Evolutionary conservation across 75 land plant genomes (phyloP), one percentile per base, ranked within the genome.

Genomic region (Pinus taeda): DNA sequence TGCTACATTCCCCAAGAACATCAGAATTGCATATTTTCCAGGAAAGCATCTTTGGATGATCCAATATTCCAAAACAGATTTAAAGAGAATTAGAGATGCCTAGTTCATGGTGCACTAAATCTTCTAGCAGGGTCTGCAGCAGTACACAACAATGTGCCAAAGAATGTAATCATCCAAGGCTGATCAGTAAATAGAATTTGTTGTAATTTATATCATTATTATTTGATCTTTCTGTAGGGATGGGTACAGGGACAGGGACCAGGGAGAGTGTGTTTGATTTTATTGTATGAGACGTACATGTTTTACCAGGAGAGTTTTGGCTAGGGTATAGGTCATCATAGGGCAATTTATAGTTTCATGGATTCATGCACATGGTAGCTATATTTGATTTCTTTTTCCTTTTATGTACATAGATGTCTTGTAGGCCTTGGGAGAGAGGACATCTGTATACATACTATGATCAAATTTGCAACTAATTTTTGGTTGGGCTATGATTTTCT

Each of bases 231-330:
- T 66, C n/a, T 45, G 39, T 36, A 3, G 20, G 36, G 21, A 49
- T 11, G 11, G 55, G 55, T 11, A 45, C 53, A 45, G 53, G 53
- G 53, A 45, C 53, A 45, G 53, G 53, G 53, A 49, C 55, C 2
- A 11, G 55, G 55, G 55, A 49, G 55, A 49, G 55, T 49, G 55
- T 49, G 55, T 49, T 49, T 49, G 55, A 49, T 49, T 49, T 49
- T 49, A 49, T 49, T 49, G 55, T 49, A 49, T 49, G 55, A 49
- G 55, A 49, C 55, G 11, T 49, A 49, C 55, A 20, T 69, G 21
- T 69, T n/a, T 69, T 20, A 69, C 24, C 22, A 69, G 53, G 49
- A 42, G 53, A 69, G 39, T 69, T 69, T 69, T 69, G 45, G 71
- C 45, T 42, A 67, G 71, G 72, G 22, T 1, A 8, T 69, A 69